Evolutionary conservation across 345 rosid species (phyloP).

Genomic region (Bretschneidera sinensis): DNA sequence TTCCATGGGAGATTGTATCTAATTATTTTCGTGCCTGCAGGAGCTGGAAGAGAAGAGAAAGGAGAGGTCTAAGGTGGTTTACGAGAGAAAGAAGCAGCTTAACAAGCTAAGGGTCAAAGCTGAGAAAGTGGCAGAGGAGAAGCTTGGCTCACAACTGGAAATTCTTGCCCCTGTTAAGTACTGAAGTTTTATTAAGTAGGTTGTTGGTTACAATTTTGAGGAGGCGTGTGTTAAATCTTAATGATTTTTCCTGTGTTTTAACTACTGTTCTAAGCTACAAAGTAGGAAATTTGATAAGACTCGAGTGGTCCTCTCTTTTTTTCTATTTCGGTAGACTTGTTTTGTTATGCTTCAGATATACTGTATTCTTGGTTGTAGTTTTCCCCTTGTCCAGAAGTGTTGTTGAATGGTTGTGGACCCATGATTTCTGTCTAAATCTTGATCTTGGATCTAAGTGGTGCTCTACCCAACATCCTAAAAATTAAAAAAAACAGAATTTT

Average conservation of each 20-base stretch:
- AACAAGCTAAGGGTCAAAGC: conserved; percentile 65
- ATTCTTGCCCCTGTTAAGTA: conserved; percentile 62
- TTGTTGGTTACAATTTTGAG: not conserved
- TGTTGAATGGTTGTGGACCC: too few relatives aligned
- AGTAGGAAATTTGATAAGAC: conserved; percentile 5
- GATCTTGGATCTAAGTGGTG: too few relatives aligned
- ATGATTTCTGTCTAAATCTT: too few relatives aligned
- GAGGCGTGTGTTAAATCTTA: not conserved
- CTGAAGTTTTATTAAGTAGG: conserved; percentile 16
- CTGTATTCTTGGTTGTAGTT: too few relatives aligned
- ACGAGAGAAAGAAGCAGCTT: conserved; percentile 82
- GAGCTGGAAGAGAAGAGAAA: conserved; percentile 83
- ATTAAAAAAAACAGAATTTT: too few relatives aligned
- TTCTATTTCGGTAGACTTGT: not conserved
- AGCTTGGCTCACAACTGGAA: conserved; percentile 66
- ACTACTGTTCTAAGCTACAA: conserved; percentile 1
- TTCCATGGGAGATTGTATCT: too few relatives aligned
- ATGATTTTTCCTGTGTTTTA: not conserved
- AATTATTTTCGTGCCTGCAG: conserved; percentile 22
- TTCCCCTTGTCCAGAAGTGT: too few relatives aligned
- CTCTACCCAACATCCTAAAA: too few relatives aligned
- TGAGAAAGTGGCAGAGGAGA: conserved; percentile 69
- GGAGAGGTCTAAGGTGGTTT: conserved; percentile 55
- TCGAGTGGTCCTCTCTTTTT: not conserved
- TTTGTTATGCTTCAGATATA: not conserved